Percentiles rank a stretch among this genome's conserved stretches.
phyloP scores from a whole-genome alignment of 345 rosid species.

The Anacardium occidentale region DNA sequence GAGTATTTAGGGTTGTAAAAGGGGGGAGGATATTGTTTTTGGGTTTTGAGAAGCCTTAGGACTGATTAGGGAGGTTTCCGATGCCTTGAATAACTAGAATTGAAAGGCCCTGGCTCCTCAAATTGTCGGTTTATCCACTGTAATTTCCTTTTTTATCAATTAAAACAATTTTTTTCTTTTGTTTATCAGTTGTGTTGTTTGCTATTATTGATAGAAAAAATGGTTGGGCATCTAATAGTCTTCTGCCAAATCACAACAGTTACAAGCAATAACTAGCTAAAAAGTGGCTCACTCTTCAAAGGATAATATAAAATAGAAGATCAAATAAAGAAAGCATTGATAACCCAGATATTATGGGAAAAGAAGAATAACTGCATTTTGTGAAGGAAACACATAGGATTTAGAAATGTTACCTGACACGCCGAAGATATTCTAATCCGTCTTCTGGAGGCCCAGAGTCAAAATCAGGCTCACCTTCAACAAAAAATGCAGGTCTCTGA shows the following conservation, averaged over 20 bases:
- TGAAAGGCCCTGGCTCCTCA: too few species aligned
- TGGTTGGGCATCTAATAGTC: too few species aligned
- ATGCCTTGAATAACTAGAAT: too few species aligned
- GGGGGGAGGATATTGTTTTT: too few species aligned
- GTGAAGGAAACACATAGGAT: neutral
- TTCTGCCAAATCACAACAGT: neutral
- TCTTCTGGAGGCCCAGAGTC: conserved; percentile 90
- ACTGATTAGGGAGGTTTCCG: too few species aligned
- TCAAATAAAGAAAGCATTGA: neutral
- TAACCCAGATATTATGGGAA: neutral
- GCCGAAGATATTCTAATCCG: conserved; percentile 83
- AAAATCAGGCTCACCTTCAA: conserved; percentile 88
- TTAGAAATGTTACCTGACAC: conserved; percentile 63
- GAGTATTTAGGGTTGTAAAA: too few species aligned
- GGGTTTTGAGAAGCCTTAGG: too few species aligned
- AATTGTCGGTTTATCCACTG: too few species aligned
- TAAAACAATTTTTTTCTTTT: too few species aligned
- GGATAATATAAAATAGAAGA: neutral
- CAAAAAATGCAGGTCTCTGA: conserved; percentile 75
- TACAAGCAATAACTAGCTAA: neutral
- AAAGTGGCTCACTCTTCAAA: neutral
- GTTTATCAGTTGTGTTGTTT: too few species aligned
- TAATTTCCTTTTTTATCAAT: too few species aligned
- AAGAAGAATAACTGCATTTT: neutral
- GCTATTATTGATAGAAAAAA: too few species aligned